phyloP scores from a whole-genome alignment of 257 asterid genomes.

The Solanum rostratum region DNA sequence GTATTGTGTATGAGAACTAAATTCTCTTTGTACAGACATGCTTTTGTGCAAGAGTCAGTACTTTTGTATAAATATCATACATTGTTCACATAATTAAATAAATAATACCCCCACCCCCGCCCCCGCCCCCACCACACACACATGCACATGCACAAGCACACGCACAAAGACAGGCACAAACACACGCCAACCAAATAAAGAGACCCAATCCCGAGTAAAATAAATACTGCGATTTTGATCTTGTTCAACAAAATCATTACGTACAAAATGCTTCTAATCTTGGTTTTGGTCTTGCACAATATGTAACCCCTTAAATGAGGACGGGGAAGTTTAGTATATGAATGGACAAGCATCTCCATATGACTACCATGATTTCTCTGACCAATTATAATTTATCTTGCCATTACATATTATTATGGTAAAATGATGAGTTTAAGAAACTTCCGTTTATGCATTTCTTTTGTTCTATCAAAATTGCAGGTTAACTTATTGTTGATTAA shows the following conservation, averaged over 20 bases:
- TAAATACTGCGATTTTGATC: not conserved
- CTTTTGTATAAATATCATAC: not conserved
- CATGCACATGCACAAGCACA: not conserved
- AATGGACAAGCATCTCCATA: not conserved
- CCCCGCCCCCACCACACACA: not conserved
- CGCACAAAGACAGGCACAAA: not conserved
- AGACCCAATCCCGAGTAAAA: not conserved
- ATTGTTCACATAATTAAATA: not conserved
- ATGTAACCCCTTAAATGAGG: not conserved
- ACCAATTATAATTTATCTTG: not conserved
- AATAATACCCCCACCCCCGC: not conserved
- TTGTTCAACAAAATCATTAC: not conserved
- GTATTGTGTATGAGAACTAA: not conserved
- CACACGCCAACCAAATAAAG: not conserved
- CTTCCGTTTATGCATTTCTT: not conserved
- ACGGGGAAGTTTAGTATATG: not conserved
- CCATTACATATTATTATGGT: not conserved
- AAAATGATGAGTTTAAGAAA: not conserved
- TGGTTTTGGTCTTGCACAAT: not conserved
- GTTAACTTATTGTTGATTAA: conserved; percentile 68
- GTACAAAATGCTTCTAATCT: not conserved
- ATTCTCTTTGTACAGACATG: not conserved
- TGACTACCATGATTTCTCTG: not conserved
- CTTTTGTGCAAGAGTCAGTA: not conserved
- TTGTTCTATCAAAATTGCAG: conserved; percentile 27